Evolutionary conservation across 768 basidiomycete genomes (phyloP), one percentile per base, ranked within the genome.

Genomic region (Dioszegia hungarica): DNA sequence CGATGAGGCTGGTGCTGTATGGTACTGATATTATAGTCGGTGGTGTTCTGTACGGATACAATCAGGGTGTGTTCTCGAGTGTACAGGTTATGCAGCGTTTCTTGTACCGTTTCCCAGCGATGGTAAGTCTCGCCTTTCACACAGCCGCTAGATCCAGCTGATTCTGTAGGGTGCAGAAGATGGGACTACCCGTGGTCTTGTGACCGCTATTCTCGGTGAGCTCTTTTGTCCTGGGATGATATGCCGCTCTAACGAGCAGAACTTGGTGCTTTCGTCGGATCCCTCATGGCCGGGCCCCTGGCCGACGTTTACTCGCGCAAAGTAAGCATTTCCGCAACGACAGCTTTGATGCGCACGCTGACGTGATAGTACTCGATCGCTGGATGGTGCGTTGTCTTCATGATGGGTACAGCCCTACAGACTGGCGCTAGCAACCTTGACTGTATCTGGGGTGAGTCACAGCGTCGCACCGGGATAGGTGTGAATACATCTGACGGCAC

Each of bases 51-150:
- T 85, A 79, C 51, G 68, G 62, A 25, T 75, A 88, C 57, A 70
- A 63, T 53, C 86, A 86, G 81, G 86, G 86, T 67, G 87, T 88
- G 15, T 88, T 88, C 75, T 87, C 86, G 29, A 83, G 85, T 59
- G 86, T 88, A 27, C 82, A 88, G 43, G 79, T 73, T 77, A 85
- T 86, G 68, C 37, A 79, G 65, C 29, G 64, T 27, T 64, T 58
- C 37, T 41, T 40, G n/a, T 38, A 58, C 40, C 44, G 60, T 25
- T 69, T 66, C 57, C 29, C 49, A 11, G 54, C 44, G 49, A 66
- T 66, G 22, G 63, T 69, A 27, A 51, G 67, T 61, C 28, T 11
- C 45, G 20, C 36, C 12, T 29, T 14, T 20, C 5, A 24, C n/a
- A 9, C 27, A 5, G 8, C 40, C n/a, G 25, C 8, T n/a, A 2